Conservation (phyloP, 2,329 filamentous ascomycete species). For the Bertia moriformis region DNA sequence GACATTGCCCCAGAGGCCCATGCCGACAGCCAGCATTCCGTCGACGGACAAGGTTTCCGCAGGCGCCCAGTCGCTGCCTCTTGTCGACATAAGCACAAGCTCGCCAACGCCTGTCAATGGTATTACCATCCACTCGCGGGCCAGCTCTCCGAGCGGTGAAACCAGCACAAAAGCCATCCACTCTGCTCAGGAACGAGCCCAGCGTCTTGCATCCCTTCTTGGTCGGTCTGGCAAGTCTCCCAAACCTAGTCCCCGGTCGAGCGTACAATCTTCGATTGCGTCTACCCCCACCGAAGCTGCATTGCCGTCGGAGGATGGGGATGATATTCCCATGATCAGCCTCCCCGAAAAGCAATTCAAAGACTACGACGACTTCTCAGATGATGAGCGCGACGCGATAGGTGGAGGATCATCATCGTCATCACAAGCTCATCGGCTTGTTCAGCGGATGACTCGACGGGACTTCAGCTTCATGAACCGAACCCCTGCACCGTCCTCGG, state of each 20-base stretch:
- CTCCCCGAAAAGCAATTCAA: constrained; percentile 15
- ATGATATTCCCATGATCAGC: constrained; percentile 18
- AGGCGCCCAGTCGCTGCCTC: constrained; percentile 6
- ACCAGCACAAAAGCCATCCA: constrained; percentile 18
- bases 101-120: constrained; percentile 13
- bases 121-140: constrained; percentile 11
- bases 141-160: constrained; percentile 12
- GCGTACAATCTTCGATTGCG: constrained; percentile 12
- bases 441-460: constrained; percentile 18
- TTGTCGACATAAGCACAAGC: constrained; percentile 6
- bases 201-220: constrained; percentile 16
- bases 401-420: constrained; percentile 3
- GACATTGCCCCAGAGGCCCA: constrained; percentile 12
- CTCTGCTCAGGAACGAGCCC: constrained; percentile 16
- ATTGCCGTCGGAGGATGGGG: constrained; percentile 12
- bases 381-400: constrained; percentile 15
- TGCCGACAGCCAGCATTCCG: constrained; percentile 19
- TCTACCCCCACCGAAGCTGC: constrained; percentile 13
- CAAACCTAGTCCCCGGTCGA: constrained; percentile 11
- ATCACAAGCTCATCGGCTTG: constrained; percentile 15
- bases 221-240: constrained; percentile 14
- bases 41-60: constrained; percentile 9
- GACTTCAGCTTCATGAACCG: constrained; percentile 15
- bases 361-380: constrained; percentile 12
- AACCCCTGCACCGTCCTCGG: constrained; percentile 13